Conservation (phyloP, 2,329 filamentous ascomycete genomes). For the Aspergillus ochraceoroseus region DNA sequence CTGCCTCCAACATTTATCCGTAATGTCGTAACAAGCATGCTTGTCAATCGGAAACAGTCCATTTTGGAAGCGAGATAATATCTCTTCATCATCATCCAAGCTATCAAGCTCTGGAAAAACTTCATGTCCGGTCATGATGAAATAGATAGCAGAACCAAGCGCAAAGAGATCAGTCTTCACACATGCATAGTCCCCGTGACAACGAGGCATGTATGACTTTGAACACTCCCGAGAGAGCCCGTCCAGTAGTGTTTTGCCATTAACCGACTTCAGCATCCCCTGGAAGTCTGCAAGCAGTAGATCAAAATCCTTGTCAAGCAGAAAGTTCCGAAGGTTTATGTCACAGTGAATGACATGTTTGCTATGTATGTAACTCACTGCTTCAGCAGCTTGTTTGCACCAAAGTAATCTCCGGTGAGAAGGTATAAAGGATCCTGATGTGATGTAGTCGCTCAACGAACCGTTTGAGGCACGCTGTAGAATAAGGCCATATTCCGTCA, state of each 20-base stretch:
- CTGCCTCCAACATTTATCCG: slow-evolving; percentile 18
- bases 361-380: slow-evolving; percentile 16
- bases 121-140: slow-evolving; percentile 19
- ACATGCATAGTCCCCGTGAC: slow-evolving; percentile 6
- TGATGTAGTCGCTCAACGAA: slow-evolving; percentile 11
- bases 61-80: slow-evolving; percentile 12
- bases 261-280: slow-evolving; percentile 15
- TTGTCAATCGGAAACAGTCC: slow-evolving; percentile 10
- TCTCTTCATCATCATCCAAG: slow-evolving; percentile 12
- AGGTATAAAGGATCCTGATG: not conserved
- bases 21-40: slow-evolving; percentile 15
- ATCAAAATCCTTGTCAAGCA: slow-evolving; percentile 15
- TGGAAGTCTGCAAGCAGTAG: slow-evolving; percentile 18
- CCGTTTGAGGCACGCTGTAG: slow-evolving; percentile 17
- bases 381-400: slow-evolving; percentile 19
- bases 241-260: slow-evolving; percentile 15
- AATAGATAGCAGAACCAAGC: slow-evolving; percentile 21
- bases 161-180: slow-evolving; percentile 22
- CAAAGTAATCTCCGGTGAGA: slow-evolving; percentile 14
- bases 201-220: slow-evolving; percentile 1
- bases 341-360: slow-evolving; percentile 16
- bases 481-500: slow-evolving; percentile 13
- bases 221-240: slow-evolving; percentile 13
- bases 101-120: slow-evolving; percentile 16
- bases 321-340: slow-evolving; percentile 7